Base-by-base conservation (phyloP, 2,329 filamentous ascomycete genomes). In the Acephala macrosclerotiorum region DNA sequence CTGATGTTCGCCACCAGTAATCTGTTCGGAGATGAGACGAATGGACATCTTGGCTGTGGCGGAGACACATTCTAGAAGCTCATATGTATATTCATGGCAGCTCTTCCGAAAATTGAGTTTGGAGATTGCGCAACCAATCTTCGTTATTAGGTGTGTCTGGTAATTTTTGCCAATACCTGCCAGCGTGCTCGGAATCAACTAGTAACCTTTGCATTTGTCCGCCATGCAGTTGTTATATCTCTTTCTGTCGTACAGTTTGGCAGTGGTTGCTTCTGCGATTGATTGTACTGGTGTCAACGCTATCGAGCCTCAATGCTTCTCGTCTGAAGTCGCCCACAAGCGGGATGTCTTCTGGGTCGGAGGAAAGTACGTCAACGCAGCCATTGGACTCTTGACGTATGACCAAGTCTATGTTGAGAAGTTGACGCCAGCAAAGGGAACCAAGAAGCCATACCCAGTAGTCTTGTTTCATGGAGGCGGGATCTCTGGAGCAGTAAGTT, bases 351-450 rank as follows among this genome's bases (percentile, higher is more conserved):
- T 71, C 47, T 70, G 65, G 62, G 61, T 72, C 51, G 70, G 69
- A 16, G 70, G 70, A 14, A 33, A 66, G 58, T 70, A 70, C 56
- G 64, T 66, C 12, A 58, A 60, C 22, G 65, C 57, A 16, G 64
- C 60, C 8, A 67, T 69, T 57, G 67, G 61, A 12, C 47, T 63
- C 25, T 47, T 66, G 40, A 67, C 64, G n/a, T 69, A 66, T 38
- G 66, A 79, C 66, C 83, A 85, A 75, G 82, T 85, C 77, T 85
- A 85, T 69, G 82, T 85, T 29, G 84, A 85, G 75, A 78, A 78
- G 66, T 77, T 85, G 29, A 72, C 72, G 6, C 80, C 82, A 26
- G 2, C 42, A 18, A 20, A 26, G 12, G 66, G 63, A 14, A 42
- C 62, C 26, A 51, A 59, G 22, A 58, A 68, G 20, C 58, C 66